phyloP scores from a whole-genome alignment of 331 rosid species.

The Stylosanthes scabra region DNA sequence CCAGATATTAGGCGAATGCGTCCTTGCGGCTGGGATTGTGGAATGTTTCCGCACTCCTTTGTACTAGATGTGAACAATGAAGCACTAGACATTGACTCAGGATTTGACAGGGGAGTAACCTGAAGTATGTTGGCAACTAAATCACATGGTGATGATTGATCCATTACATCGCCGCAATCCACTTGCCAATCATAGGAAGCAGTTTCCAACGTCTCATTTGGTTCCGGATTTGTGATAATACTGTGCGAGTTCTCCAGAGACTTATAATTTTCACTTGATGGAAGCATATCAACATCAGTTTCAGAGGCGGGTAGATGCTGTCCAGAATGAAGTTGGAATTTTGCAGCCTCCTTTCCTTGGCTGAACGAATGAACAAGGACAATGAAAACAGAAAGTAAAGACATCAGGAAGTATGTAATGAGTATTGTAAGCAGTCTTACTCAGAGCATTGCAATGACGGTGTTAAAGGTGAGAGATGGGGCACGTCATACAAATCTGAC shows the following conservation, averaged over 20 bases:
- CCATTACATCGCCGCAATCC: conserved; percentile 23
- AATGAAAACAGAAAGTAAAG: conserved; percentile 29
- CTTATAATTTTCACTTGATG: conserved; percentile 36
- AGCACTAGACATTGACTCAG: conserved; percentile 31
- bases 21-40: conserved; percentile 36
- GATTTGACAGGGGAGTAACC: conserved; percentile 42
- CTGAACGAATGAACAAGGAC: conserved; percentile 38
- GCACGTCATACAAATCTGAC: conserved; percentile 39
- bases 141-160: conserved; percentile 44
- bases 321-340: conserved; percentile 44
- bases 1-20: conserved; percentile 40
- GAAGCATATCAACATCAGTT: conserved; percentile 41
- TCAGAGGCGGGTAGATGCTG: conserved; percentile 43
- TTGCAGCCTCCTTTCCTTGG: conserved; percentile 51
- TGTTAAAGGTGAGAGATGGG: conserved; percentile 49
- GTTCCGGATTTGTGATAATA: conserved; percentile 31
- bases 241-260: conserved; percentile 31
- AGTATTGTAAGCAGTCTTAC: conserved; percentile 47
- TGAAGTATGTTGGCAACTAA: conserved; percentile 26
- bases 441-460: conserved; percentile 55
- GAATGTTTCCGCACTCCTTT: conserved; percentile 36
- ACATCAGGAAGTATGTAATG: conserved; percentile 9
- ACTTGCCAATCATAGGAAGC: conserved; percentile 41
- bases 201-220: conserved; percentile 34
- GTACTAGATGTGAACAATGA: conserved; percentile 37